Conservation (phyloP, 2,329 filamentous ascomycete genomes). For the Aureobasidium mangrovei region DNA sequence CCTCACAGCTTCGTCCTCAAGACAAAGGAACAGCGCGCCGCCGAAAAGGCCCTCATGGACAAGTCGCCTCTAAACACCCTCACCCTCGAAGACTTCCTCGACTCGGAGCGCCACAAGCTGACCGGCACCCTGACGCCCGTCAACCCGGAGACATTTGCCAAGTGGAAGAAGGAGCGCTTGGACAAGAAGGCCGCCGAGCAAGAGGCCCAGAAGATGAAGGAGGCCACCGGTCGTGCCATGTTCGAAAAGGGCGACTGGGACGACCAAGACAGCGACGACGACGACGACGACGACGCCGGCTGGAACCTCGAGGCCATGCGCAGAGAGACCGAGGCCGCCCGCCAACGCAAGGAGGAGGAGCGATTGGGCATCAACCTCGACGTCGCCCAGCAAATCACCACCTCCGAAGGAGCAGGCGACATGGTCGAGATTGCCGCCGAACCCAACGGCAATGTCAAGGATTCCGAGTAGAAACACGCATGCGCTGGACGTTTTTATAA, state of each 20-base stretch:
- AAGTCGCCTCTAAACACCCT: constrained; percentile 92
- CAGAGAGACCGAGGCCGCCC: constrained; percentile 70
- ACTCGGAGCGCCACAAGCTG: constrained; percentile 92
- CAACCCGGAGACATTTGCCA: constrained; percentile 82
- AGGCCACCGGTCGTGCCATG: constrained; percentile 86
- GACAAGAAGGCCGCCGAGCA: constrained; percentile 95
- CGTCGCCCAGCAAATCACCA: not conserved
- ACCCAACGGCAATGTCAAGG: constrained; percentile 11
- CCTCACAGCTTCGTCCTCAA: constrained; percentile 76
- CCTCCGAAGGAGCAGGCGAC: constrained; percentile 12
- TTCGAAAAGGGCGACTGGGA: constrained; percentile 97
- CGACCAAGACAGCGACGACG: constrained; percentile 52
- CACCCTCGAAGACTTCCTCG: constrained; percentile 93
- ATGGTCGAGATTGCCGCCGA: constrained; percentile 13
- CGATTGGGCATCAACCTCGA: constrained; percentile 31
- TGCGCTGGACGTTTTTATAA: not conserved
- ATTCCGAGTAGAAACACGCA: constrained; percentile 4
- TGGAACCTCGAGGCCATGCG: constrained; percentile 82
- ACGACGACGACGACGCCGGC: constrained; percentile 54
- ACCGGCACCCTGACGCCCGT: constrained; percentile 88
- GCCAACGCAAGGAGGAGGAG: constrained; percentile 71
- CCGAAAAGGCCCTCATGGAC: constrained; percentile 91
- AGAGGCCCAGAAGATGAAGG: constrained; percentile 81
- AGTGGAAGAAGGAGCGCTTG: constrained; percentile 92
- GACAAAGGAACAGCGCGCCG: constrained; percentile 91